Evolutionary conservation across 75 land plant genomes (phyloP).

Genomic region (Sequoia sempervirens): DNA sequence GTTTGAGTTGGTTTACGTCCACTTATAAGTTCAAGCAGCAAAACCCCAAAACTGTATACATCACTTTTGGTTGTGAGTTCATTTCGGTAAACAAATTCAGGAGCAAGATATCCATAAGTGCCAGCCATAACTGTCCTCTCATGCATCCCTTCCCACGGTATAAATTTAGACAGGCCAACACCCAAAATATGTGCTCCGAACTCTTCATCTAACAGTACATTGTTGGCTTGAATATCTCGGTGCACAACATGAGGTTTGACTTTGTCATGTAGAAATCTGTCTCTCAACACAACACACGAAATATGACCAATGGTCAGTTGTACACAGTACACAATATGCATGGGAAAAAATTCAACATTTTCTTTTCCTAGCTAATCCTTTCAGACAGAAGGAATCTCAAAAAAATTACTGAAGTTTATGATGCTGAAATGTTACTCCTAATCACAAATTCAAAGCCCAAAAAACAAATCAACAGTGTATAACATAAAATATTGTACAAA

Average conservation of each 20-base stretch:
- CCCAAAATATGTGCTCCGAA: constrained; percentile 88
- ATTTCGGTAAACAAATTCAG: constrained; percentile 92
- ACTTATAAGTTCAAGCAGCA: constrained; percentile 83
- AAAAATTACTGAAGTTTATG: not conserved
- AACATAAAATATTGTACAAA: not conserved
- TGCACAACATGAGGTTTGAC: constrained; percentile 96
- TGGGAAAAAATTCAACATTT: not conserved
- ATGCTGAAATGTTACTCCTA: not conserved
- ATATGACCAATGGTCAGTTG: not conserved
- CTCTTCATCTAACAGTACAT: constrained; percentile 84
- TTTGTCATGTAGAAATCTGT: constrained; percentile 90
- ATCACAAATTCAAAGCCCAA: not conserved
- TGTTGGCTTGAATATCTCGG: constrained; percentile 79
- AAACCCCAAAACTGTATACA: constrained; percentile 94
- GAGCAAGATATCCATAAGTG: constrained; percentile 88
- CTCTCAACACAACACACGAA: not conserved
- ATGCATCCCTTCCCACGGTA: constrained; percentile 77
- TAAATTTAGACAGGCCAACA: constrained; percentile 79
- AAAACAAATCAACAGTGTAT: not conserved
- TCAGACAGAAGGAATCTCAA: not conserved
- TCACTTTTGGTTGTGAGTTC: constrained; percentile 96
- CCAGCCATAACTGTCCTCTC: constrained; percentile 74
- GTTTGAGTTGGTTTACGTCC: constrained; percentile 81
- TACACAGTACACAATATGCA: not conserved
- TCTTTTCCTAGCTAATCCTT: not conserved